A percentile compares a stretch with the other conserved stretches of the same genome.
These are phyloP conservation scores for Niveomyces coronatus DNA, from an alignment of 2,329 filamentous ascomycete genomes.

Conservation along the genomic window DNA sequence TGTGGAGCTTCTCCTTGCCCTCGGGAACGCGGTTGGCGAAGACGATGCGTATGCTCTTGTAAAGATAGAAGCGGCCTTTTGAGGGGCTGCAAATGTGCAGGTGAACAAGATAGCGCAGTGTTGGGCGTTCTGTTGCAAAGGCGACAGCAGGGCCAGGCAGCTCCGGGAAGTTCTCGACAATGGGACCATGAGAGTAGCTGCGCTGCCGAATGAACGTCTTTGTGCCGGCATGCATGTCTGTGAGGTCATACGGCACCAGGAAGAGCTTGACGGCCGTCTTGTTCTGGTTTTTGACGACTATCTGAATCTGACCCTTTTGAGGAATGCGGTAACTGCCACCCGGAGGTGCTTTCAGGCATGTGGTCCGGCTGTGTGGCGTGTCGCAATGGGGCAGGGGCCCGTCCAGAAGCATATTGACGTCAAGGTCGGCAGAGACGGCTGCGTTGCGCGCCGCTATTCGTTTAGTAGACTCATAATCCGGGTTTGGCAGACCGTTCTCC, in stretches of 20 bases:
- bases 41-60: slow-evolving; percentile 86
- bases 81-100: slow-evolving; percentile 84
- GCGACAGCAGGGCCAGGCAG: slow-evolving; percentile 15
- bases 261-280: slow-evolving; percentile 97
- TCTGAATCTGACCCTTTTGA: slow-evolving; percentile 86
- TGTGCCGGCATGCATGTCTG: slow-evolving; percentile 84
- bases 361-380: slow-evolving; percentile 20
- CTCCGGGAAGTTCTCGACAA: slow-evolving; percentile 55
- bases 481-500: slow-evolving; percentile 61
- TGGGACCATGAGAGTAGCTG: slow-evolving; percentile 79
- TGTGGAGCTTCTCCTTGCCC: slow-evolving; percentile 82
- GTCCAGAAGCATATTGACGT: slow-evolving; percentile 14
- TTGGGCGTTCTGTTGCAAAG: slow-evolving; percentile 45
- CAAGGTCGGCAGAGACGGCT: slow-evolving; percentile 32
- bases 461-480: slow-evolving; percentile 32
- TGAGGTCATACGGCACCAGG: slow-evolving; percentile 82
- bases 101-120: slow-evolving; percentile 82
- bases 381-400: slow-evolving; percentile 13
- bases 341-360: slow-evolving; percentile 50
- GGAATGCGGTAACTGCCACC: slow-evolving; percentile 92
- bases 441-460: slow-evolving; percentile 51
- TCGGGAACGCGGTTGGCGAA: slow-evolving; percentile 96
- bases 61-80: slow-evolving; percentile 76
- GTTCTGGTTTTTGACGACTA: slow-evolving; percentile 96
- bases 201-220: slow-evolving; percentile 95